phyloP scores from a whole-genome alignment of 345 rosid species.

The Microcos paniculata region DNA sequence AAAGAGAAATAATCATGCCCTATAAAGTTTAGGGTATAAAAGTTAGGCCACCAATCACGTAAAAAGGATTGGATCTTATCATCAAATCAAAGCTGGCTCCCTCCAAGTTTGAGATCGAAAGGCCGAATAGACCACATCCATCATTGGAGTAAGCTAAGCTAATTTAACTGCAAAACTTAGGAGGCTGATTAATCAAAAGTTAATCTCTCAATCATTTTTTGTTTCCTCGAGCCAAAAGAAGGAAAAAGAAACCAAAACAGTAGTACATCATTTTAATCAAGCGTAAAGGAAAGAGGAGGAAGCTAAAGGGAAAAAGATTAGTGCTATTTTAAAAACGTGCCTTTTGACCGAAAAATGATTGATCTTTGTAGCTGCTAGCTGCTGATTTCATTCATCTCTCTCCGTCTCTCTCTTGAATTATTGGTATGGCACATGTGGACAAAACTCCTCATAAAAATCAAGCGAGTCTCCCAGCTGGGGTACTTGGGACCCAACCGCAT shows the following conservation, averaged over 20 bases:
- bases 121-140: background rate
- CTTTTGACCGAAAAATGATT: slow-evolving; percentile 23
- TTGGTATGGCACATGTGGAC: slow-evolving; percentile 18
- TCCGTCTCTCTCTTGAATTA: slow-evolving; percentile 22
- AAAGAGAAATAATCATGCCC: background rate
- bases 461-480: background rate
- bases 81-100: background rate
- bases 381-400: background rate
- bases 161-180: background rate
- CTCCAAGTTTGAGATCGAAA: background rate
- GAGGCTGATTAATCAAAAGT: background rate
- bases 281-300: background rate
- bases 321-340: slow-evolving; percentile 13
- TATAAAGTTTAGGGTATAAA: background rate
- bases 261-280: background rate
- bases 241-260: no score
- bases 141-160: background rate
- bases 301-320: background rate
- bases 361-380: background rate
- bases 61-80: background rate
- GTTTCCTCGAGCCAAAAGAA: background rate
- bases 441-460: slow-evolving; percentile 8
- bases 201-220: background rate
- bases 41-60: slow-evolving; percentile 15
- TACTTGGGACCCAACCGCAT: background rate